phyloP scores from a whole-genome alignment of 495 filamentous ascomycete genomes.

The Talaromyces wortmannii region DNA sequence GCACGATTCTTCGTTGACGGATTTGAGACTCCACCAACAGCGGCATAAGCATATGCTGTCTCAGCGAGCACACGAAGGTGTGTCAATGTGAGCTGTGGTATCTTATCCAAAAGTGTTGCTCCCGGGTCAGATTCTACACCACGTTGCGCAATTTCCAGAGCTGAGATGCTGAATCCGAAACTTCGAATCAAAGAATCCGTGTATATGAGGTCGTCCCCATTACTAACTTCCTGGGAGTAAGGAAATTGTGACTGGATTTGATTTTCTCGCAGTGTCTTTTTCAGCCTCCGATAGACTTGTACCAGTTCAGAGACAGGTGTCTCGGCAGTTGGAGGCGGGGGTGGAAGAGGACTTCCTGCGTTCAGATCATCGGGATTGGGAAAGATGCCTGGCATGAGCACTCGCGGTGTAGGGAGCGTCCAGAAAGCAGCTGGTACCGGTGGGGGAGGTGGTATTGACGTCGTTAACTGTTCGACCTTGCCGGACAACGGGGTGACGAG shows the following conservation, averaged over 20 bases:
- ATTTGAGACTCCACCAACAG: conserved; percentile 62
- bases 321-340: conserved; percentile 21
- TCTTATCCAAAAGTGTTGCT: conserved; percentile 72
- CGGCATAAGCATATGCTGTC: conserved; percentile 77
- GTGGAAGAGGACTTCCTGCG: conserved; percentile 25
- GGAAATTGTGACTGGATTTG: conserved; percentile 47
- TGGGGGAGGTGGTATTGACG: conserved; percentile 17
- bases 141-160: conserved; percentile 87
- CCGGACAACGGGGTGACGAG: conserved; percentile 55
- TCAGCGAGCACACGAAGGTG: conserved; percentile 89
- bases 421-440: conserved; percentile 10
- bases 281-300: conserved; percentile 70
- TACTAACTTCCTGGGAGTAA: conserved; percentile 27
- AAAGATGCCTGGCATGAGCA: conserved; percentile 43
- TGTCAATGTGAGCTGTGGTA: conserved; percentile 72
- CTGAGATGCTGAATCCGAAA: conserved; percentile 83
- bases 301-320: conserved; percentile 61
- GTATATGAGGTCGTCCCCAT: conserved; percentile 45
- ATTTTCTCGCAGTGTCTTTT: conserved; percentile 71
- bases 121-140: conserved; percentile 73
- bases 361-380: conserved; percentile 26
- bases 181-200: conserved; percentile 65
- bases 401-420: conserved; percentile 13
- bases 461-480: conserved; percentile 45
- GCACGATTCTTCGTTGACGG: conserved; percentile 46